These are phyloP conservation scores for Agaricus subrufescens DNA, from an alignment of 768 basidiomycete genomes.

Conservation along the genomic window DNA sequence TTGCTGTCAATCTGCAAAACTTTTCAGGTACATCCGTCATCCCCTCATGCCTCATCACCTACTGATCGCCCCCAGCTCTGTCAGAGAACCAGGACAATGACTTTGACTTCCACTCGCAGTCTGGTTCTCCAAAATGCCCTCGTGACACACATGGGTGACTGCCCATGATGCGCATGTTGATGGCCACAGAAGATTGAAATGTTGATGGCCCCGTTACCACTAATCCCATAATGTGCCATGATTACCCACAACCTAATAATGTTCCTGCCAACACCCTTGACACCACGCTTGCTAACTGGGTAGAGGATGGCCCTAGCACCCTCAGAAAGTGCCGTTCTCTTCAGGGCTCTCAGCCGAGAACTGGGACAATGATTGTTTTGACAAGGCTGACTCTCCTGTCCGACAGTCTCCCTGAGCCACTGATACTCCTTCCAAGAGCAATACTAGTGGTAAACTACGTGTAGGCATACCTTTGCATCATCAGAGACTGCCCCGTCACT, in stretches of 20 bases:
- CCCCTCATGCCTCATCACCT: not conserved
- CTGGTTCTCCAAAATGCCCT: conserved; percentile 5
- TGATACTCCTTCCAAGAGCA: conserved; percentile 1
- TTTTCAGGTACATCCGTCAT: conserved; percentile 4
- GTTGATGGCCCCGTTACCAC: not conserved
- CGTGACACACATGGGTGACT: not conserved
- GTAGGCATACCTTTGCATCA: not conserved
- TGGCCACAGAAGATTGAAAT: conserved; percentile 8
- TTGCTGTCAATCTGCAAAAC: not conserved
- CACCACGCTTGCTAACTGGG: conserved; percentile 7
- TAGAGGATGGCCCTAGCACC: conserved; percentile 15
- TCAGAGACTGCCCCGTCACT: not conserved
- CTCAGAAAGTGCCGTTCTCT: conserved; percentile 16
- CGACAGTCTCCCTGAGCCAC: conserved; percentile 1
- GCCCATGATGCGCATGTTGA: conserved; percentile 1
- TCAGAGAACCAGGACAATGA: conserved; percentile 80
- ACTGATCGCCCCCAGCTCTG: conserved; percentile 25
- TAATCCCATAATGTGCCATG: not conserved
- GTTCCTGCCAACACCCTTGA: conserved; percentile 1
- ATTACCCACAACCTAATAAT: conserved; percentile 1
- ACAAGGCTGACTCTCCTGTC: conserved; percentile 40
- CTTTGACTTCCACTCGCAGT: conserved; percentile 51
- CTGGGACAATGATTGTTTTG: conserved; percentile 64
- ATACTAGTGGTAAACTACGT: conserved; percentile 1
- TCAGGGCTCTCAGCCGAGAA: conserved; percentile 31